Percentiles rank a stretch among this genome's conserved stretches.
phyloP scores from a whole-genome alignment of 2,329 filamentous ascomycete species.

The Cladosporium phlei region DNA sequence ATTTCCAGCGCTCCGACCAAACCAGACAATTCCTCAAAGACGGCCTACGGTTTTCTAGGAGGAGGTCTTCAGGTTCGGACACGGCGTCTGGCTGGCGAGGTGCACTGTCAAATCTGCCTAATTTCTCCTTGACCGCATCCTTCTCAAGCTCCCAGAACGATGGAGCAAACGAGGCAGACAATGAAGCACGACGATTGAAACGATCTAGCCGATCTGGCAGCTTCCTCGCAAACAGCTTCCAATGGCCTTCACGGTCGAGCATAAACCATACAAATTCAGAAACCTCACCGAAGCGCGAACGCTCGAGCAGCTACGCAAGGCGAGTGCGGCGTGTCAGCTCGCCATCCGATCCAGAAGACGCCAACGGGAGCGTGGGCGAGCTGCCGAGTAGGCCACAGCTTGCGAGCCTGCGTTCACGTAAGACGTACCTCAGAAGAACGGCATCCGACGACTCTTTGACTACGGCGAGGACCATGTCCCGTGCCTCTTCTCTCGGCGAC shows the following conservation, averaged over 20 bases:
- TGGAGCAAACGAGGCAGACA: conserved; percentile 15
- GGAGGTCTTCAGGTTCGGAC: conserved; percentile 37
- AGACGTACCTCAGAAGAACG: conserved; percentile 49
- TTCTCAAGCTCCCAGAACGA: conserved; percentile 19
- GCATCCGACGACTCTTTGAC: conserved; percentile 73
- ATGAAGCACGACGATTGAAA: conserved; percentile 11
- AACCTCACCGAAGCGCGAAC: not conserved
- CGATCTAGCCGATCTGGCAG: conserved; percentile 11
- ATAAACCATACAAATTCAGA: not conserved
- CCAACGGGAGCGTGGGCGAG: conserved; percentile 18
- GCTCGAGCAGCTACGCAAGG: not conserved
- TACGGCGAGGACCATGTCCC: conserved; percentile 68
- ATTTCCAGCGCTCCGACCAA: conserved; percentile 33
- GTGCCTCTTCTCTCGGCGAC: conserved; percentile 78
- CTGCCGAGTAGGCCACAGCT: conserved; percentile 19
- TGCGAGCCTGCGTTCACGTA: conserved; percentile 18
- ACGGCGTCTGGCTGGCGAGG: conserved; percentile 22
- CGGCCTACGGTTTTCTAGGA: conserved; percentile 34
- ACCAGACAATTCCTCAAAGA: conserved; percentile 36
- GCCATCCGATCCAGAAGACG: conserved; percentile 18
- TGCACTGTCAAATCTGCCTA: conserved; percentile 29
- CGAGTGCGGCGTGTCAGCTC: conserved; percentile 8
- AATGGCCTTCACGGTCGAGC: conserved; percentile 3
- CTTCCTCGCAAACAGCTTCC: conserved; percentile 8
- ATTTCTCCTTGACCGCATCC: conserved; percentile 25